phyloP scores from a whole-genome alignment of 1,284 basidiomycete genomes.

The Tylopilus orsonianus region DNA sequence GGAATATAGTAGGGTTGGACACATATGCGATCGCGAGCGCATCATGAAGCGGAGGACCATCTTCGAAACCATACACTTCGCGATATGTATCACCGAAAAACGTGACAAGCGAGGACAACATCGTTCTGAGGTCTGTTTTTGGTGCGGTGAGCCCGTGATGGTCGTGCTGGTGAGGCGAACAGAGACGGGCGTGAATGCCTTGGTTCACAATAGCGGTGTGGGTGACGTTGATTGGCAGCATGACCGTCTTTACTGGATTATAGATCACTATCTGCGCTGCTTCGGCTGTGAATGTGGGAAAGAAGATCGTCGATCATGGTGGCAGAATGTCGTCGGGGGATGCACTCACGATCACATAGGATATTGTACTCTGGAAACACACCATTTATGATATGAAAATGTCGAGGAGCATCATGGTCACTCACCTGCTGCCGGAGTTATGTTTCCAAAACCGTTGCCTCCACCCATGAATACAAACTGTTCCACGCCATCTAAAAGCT shows the following conservation, averaged over 20 bases:
- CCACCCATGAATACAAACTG: constrained; percentile 90
- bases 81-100: constrained; percentile 73
- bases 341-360: constrained; percentile 68
- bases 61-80: constrained; percentile 67
- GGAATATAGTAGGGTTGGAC: constrained; percentile 62
- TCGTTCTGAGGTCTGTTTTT: constrained; percentile 61
- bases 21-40: constrained; percentile 77
- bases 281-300: constrained; percentile 50
- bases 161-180: constrained; percentile 40
- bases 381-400: not conserved
- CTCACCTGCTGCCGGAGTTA: constrained; percentile 68
- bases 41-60: constrained; percentile 83
- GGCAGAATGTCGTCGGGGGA: too few species aligned
- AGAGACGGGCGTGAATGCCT: constrained; percentile 50
- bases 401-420: not conserved
- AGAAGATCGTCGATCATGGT: not conserved
- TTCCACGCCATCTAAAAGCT: constrained; percentile 67
- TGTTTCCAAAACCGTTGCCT: constrained; percentile 78
- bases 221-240: constrained; percentile 85
- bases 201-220: constrained; percentile 75
- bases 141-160: constrained; percentile 24
- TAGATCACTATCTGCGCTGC: constrained; percentile 79
- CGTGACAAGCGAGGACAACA: constrained; percentile 67
- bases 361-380: constrained; percentile 71
- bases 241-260: constrained; percentile 51